A percentile compares a stretch with the other conserved stretches of the same genome.
These are phyloP conservation scores for Penicillium sp. DNA, from an alignment of 2,329 filamentous ascomycete genomes.

Conservation along the genomic window DNA sequence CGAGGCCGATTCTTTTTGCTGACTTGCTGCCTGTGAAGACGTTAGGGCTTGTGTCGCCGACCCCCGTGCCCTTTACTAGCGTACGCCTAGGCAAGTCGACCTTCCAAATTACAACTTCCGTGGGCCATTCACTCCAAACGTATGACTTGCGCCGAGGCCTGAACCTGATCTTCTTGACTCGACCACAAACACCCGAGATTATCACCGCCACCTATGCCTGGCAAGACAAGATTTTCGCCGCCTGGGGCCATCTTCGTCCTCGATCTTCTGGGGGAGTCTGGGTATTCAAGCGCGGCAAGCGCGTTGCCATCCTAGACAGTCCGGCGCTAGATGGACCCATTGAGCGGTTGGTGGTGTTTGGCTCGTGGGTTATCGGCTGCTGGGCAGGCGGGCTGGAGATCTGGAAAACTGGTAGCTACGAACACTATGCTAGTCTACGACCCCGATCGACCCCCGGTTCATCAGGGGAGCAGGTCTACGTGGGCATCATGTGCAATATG, in stretches of 20 bases:
- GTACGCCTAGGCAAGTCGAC: conserved; percentile 88
- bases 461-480: conserved; percentile 65
- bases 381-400: conserved; percentile 75
- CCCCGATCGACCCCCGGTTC: conserved; percentile 56
- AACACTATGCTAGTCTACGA: conserved; percentile 84
- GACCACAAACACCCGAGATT: conserved; percentile 78
- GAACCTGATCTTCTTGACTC: conserved; percentile 88
- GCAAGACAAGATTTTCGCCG: conserved; percentile 84
- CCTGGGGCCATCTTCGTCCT: conserved; percentile 68
- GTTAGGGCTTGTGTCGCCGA: conserved; percentile 88
- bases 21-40: conserved; percentile 56
- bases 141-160: conserved; percentile 90
- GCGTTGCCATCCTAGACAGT: conserved; percentile 69
- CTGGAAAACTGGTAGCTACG: conserved; percentile 78
- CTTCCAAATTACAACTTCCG: conserved; percentile 95
- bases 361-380: conserved; percentile 85
- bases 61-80: conserved; percentile 82
- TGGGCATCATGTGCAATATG: conserved; percentile 79
- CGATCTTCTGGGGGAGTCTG: conserved; percentile 65
- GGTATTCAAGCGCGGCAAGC: conserved; percentile 89
- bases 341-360: conserved; percentile 75
- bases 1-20: background rate
- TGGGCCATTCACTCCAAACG: conserved; percentile 85
- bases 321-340: conserved; percentile 69
- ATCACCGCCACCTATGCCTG: conserved; percentile 87